Conservation (phyloP, 2,329 filamentous ascomycete genomes). For the Ceratocystis alfenasii region DNA sequence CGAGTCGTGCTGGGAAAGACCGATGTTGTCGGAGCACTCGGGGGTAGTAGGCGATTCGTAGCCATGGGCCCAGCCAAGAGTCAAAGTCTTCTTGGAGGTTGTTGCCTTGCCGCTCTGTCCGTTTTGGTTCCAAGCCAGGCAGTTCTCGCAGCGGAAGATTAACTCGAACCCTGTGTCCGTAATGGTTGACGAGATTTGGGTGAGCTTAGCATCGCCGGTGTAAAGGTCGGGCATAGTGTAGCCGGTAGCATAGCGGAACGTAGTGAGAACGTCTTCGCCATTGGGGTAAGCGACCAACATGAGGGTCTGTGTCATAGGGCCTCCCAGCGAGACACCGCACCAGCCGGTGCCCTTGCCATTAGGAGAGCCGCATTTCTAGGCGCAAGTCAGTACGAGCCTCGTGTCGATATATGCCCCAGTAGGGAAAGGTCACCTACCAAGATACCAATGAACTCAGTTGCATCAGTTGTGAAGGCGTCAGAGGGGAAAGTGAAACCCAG, state of each 20-base stretch:
- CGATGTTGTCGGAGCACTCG: slow-evolving; percentile 34
- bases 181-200: slow-evolving; percentile 46
- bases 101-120: slow-evolving; percentile 34
- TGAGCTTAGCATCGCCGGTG: slow-evolving; percentile 49
- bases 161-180: slow-evolving; percentile 48
- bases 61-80: slow-evolving; percentile 47
- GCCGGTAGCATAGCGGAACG: slow-evolving; percentile 45
- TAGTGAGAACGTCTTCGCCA: slow-evolving; percentile 42
- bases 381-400: slow-evolving; percentile 31
- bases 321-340: slow-evolving; percentile 46
- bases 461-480: slow-evolving; percentile 36
- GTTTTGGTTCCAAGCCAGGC: slow-evolving; percentile 40
- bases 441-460: slow-evolving; percentile 48
- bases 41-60: slow-evolving; percentile 34
- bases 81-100: slow-evolving; percentile 35
- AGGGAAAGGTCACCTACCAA: slow-evolving; percentile 33
- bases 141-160: slow-evolving; percentile 30
- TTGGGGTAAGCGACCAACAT: slow-evolving; percentile 48
- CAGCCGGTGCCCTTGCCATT: slow-evolving; percentile 36
- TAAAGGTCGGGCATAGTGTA: slow-evolving; percentile 49
- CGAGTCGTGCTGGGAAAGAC: slow-evolving; percentile 42
- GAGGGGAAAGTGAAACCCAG: slow-evolving; percentile 45
- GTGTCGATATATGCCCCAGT: neutral
- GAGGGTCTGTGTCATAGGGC: slow-evolving; percentile 46
- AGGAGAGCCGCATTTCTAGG: slow-evolving; percentile 18